phyloP scores from a whole-genome alignment of 768 basidiomycete genomes.

The Grammothele lineata region DNA sequence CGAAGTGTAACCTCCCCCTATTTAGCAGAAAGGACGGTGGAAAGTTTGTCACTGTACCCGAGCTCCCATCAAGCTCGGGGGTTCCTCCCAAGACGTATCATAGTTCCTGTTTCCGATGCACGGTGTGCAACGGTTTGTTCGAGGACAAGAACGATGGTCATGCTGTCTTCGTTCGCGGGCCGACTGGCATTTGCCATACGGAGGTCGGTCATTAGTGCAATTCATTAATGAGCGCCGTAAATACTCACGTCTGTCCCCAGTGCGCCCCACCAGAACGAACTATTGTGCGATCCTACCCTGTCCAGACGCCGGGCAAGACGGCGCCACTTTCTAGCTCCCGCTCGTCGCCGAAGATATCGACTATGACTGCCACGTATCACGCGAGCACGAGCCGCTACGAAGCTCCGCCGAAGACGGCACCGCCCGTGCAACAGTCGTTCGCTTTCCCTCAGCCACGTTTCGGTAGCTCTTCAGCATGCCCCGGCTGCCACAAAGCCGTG shows the following conservation, averaged over 20 bases:
- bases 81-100: slow-evolving; percentile 62
- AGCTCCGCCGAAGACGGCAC: slow-evolving; percentile 34
- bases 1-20: slow-evolving; percentile 54
- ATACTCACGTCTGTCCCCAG: slow-evolving; percentile 24
- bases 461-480: slow-evolving; percentile 59
- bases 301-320: slow-evolving; percentile 10
- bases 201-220: slow-evolving; percentile 37
- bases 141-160: slow-evolving; percentile 57
- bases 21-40: slow-evolving; percentile 56
- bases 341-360: slow-evolving; percentile 15
- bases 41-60: slow-evolving; percentile 70
- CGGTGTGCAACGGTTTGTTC: slow-evolving; percentile 59
- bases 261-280: slow-evolving; percentile 45
- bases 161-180: slow-evolving; percentile 66
- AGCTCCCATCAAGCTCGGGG: slow-evolving; percentile 33
- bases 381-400: slow-evolving; percentile 37
- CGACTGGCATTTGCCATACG: slow-evolving; percentile 64
- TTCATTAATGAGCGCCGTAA: background rate
- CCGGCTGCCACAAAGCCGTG: slow-evolving; percentile 69
- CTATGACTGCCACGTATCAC: slow-evolving; percentile 20
- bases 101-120: slow-evolving; percentile 71
- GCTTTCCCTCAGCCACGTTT: slow-evolving; percentile 41
- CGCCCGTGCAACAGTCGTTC: slow-evolving; percentile 30
- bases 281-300: slow-evolving; percentile 27
- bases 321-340: slow-evolving; percentile 11